These are phyloP conservation scores for Zasmidium angulare DNA, from an alignment of 2,329 filamentous ascomycete genomes.

Conservation along the genomic window DNA sequence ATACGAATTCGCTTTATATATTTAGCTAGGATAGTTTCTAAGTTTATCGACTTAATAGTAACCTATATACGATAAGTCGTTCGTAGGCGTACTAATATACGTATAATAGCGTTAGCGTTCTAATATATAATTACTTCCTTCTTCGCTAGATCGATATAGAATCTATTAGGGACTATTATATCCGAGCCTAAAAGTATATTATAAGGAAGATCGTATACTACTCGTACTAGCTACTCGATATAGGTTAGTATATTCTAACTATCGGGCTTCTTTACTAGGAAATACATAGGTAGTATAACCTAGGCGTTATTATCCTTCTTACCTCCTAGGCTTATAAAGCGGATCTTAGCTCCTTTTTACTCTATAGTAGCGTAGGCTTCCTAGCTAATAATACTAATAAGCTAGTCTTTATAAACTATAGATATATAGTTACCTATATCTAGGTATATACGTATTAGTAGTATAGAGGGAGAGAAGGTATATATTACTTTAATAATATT, in stretches of 20 bases:
- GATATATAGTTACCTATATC: neutral
- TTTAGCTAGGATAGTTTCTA: neutral
- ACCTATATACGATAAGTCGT: neutral
- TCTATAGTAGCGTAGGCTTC: neutral
- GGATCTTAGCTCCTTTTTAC: no score
- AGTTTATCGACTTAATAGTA: neutral
- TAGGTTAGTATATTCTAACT: neutral
- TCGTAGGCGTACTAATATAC: neutral
- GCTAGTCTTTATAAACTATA: neutral
- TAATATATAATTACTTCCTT: no score
- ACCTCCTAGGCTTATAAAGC: neutral
- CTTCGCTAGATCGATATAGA: no score
- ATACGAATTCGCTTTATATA: neutral
- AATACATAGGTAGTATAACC: neutral
- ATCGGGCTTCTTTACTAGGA: neutral
- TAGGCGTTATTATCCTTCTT: neutral
- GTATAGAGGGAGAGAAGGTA: neutral
- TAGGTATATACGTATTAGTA: no score
- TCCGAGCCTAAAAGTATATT: no score
- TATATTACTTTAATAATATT: neutral
- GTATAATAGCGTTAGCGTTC: neutral
- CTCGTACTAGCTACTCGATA: neutral
- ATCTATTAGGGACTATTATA: no score
- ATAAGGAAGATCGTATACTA: neutral
- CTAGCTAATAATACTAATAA: neutral